Conservation (phyloP, 2,329 filamentous ascomycete species). For the Sporothrix sp. region DNA sequence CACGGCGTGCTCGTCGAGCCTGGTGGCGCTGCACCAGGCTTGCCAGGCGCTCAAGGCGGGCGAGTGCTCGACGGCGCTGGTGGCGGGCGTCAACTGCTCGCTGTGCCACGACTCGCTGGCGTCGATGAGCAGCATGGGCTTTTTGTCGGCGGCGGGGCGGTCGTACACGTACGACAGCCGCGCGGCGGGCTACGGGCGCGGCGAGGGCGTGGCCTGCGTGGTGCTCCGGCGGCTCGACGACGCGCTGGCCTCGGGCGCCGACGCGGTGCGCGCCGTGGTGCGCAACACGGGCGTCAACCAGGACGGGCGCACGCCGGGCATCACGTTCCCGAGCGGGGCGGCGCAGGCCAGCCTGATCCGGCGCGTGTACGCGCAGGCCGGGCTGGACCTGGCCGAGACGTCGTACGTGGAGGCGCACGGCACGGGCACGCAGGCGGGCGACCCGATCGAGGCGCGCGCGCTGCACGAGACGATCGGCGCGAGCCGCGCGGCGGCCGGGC, state of each 20-base stretch:
- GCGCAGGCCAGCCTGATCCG: constrained; percentile 21
- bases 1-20: constrained; percentile 35
- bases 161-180: constrained; percentile 29
- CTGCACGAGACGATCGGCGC: constrained; percentile 26
- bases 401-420: constrained; percentile 34
- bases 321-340: constrained; percentile 20
- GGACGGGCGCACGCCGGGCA: constrained; percentile 17
- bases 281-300: constrained; percentile 18
- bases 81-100: constrained; percentile 19
- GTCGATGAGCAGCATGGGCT: constrained; percentile 42
- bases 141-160: constrained; percentile 23
- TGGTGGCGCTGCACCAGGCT: constrained; percentile 33
- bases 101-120: constrained; percentile 17
- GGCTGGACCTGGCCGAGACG: constrained; percentile 14
- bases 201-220: constrained; percentile 37
- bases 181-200: constrained; percentile 40
- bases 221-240: constrained; percentile 33
- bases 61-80: constrained; percentile 17
- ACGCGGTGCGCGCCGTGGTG: constrained; percentile 26
- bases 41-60: constrained; percentile 22
- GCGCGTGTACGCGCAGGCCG: constrained; percentile 14
- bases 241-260: constrained; percentile 30
- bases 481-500: neutral
- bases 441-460: constrained; percentile 28
- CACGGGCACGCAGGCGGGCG: constrained; percentile 25